Evolutionary conservation across 73 alveolate species (phyloP).

Genomic region (Tetrahymena malaccensis): DNA sequence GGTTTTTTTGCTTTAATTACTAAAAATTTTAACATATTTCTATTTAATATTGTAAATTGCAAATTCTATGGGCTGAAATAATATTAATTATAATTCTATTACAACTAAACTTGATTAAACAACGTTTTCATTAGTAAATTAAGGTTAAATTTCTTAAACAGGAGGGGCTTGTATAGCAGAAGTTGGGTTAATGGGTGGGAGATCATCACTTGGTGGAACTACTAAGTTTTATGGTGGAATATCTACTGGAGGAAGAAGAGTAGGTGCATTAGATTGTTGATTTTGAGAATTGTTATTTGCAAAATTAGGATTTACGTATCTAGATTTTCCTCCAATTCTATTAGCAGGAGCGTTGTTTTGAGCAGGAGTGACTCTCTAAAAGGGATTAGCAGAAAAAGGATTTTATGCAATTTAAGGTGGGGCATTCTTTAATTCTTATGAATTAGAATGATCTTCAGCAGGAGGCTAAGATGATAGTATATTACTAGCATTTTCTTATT

Average conservation of each 20-base stretch:
- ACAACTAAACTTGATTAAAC: neutral
- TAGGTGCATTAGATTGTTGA: neutral
- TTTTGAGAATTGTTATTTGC: neutral
- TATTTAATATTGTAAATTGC: too few relatives aligned
- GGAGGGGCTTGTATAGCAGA: neutral
- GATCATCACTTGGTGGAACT: neutral
- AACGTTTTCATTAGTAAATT: neutral
- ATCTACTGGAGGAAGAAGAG: neutral
- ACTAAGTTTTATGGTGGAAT: neutral
- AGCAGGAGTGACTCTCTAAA: neutral
- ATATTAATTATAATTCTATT: neutral
- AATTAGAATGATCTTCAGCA: neutral
- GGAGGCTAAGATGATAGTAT: neutral
- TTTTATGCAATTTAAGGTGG: neutral
- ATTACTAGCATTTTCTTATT: neutral
- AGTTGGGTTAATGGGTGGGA: neutral
- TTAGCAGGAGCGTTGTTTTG: neutral
- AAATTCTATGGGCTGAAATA: neutral
- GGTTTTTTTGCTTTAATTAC: too few relatives aligned
- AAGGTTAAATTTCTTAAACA: neutral
- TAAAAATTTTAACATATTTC: too few relatives aligned
- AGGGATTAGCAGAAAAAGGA: neutral
- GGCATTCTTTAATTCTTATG: neutral
- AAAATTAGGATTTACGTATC: neutral
- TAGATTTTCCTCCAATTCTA: neutral